Percentiles rank a stretch among this genome's conserved stretches.
Conservation (phyloP, 345 rosid species). For the Cochlearia excelsa region DNA sequence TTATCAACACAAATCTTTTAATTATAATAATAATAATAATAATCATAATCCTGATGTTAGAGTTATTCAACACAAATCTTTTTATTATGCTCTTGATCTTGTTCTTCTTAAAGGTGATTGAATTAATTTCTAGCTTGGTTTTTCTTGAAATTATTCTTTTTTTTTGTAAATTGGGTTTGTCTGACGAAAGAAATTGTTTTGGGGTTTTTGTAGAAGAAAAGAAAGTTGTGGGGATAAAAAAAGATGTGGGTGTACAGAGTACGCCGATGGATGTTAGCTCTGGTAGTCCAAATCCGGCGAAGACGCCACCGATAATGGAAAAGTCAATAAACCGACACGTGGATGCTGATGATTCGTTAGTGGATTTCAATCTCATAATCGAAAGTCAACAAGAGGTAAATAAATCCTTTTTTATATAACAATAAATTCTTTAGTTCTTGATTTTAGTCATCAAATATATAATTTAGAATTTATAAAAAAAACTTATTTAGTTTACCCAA, state of each 20-base stretch:
- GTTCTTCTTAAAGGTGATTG: conserved; percentile 27
- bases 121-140: neutral
- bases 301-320: conserved; percentile 77
- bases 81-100: conserved; percentile 31
- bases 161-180: neutral
- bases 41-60: conserved; percentile 22
- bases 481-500: too few relatives aligned
- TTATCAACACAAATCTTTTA: conserved; percentile 38
- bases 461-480: too few relatives aligned
- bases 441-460: too few relatives aligned
- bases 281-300: conserved; percentile 62
- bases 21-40: neutral
- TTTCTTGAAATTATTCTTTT: neutral
- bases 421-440: too few relatives aligned
- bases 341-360: conserved; percentile 47
- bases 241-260: conserved; percentile 91
- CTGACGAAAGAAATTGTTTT: neutral
- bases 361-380: conserved; percentile 35
- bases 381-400: conserved; percentile 52
- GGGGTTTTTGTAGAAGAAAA: conserved; percentile 39
- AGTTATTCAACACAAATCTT: conserved; percentile 30
- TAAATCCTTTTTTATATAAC: too few relatives aligned
- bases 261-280: conserved; percentile 54
- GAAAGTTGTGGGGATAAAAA: conserved; percentile 49
- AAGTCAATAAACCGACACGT: conserved; percentile 44